These are phyloP conservation scores for Pseudomonodictys pantanalensis DNA, from an alignment of 495 filamentous ascomycete genomes.

Conservation along the genomic window DNA sequence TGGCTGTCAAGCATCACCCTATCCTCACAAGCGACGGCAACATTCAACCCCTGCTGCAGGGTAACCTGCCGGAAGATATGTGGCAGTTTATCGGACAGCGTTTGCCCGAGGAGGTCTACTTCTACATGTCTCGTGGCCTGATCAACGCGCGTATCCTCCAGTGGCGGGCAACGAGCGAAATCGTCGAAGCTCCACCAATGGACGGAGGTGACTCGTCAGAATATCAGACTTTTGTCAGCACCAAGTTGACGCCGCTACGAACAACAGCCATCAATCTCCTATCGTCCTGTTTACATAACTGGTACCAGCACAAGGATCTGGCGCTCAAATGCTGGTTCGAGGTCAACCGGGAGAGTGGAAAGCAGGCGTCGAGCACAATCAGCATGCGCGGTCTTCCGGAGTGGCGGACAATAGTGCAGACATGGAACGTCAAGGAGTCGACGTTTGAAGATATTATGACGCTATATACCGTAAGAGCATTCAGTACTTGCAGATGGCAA, in stretches of 20 bases:
- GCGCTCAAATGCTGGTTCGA: conserved; percentile 83
- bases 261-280: conserved; percentile 72
- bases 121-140: conserved; percentile 81
- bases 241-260: conserved; percentile 67
- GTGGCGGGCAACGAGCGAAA: conserved; percentile 73
- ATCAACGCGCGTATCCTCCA: conserved; percentile 76
- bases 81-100: conserved; percentile 87
- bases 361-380: conserved; percentile 60
- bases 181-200: conserved; percentile 70
- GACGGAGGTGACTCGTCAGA: conserved; percentile 77
- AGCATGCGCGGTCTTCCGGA: conserved; percentile 56
- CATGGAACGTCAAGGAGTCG: conserved; percentile 70
- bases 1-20: conserved; percentile 83
- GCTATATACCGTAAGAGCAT: conserved; percentile 6
- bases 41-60: conserved; percentile 66
- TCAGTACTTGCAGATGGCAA: not conserved
- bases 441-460: conserved; percentile 45
- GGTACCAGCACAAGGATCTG: conserved; percentile 73
- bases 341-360: conserved; percentile 24
- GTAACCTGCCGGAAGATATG: conserved; percentile 70
- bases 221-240: conserved; percentile 74
- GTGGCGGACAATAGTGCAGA: conserved; percentile 58
- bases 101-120: conserved; percentile 86
- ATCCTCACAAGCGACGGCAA: conserved; percentile 72
- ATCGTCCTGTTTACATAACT: conserved; percentile 73